phyloP scores from a whole-genome alignment of 345 rosid species.

The Brassica nigra region DNA sequence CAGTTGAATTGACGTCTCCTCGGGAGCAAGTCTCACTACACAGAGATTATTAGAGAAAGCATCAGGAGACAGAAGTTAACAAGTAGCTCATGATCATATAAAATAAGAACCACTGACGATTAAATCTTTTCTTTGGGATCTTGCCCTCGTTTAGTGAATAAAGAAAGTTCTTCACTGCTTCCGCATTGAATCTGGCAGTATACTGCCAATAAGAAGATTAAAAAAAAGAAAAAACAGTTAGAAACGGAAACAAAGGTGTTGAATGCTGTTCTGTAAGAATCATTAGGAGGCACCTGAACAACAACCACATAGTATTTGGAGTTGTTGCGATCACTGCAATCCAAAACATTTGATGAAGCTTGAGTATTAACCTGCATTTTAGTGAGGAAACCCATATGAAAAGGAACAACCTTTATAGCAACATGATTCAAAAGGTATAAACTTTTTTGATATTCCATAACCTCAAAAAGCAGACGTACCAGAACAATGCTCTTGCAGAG shows the following conservation, averaged over 20 bases:
- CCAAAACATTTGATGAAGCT: constrained; percentile 61
- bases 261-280: constrained; percentile 3
- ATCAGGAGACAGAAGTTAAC: not conserved
- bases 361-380: constrained; percentile 71
- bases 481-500: constrained; percentile 94
- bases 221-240: not conserved
- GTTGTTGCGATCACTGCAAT: constrained; percentile 75
- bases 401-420: not conserved
- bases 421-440: not conserved
- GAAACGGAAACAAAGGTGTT: not conserved
- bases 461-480: constrained; percentile 45
- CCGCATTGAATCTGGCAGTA: constrained; percentile 82
- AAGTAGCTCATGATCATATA: not conserved
- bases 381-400: constrained; percentile 2
- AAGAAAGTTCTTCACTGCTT: constrained; percentile 69
- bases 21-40: constrained; percentile 97
- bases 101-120: constrained; percentile 56
- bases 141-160: constrained; percentile 67
- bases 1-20: constrained; percentile 67
- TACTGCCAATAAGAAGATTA: constrained; percentile 48
- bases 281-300: constrained; percentile 62
- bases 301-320: constrained; percentile 82
- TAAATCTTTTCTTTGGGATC: constrained; percentile 81
- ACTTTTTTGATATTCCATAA: not conserved
- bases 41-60: constrained; percentile 28